phyloP scores from a whole-genome alignment of 257 asterid species.

The Gardenia jasminoides region DNA sequence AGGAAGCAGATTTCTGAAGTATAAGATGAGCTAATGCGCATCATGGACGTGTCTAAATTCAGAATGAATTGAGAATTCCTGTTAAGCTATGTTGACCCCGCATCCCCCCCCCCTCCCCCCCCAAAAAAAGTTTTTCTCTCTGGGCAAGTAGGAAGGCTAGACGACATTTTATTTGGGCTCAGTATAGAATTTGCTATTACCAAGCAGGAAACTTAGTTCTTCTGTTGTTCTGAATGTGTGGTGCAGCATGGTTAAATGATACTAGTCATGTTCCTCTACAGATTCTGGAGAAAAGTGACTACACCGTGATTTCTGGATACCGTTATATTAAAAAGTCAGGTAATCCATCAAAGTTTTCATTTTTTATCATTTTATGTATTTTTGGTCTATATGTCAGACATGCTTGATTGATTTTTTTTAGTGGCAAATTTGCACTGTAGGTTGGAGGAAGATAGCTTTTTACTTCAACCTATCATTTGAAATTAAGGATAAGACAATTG shows the following conservation, averaged over 20 bases:
- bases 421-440: constrained; percentile 35
- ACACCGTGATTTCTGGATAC: constrained; percentile 68
- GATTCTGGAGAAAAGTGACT: constrained; percentile 93
- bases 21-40: background rate
- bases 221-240: background rate
- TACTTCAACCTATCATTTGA: constrained; percentile 92
- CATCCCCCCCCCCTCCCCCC: no score
- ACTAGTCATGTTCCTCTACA: constrained; percentile 29
- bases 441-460: constrained; percentile 98
- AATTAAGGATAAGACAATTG: constrained; percentile 92
- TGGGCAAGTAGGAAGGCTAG: no score
- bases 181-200: background rate
- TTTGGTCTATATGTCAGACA: background rate
- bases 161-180: no score
- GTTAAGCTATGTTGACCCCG: background rate
- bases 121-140: background rate
- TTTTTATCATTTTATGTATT: constrained; percentile 8
- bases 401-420: constrained; percentile 3
- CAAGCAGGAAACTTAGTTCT: background rate
- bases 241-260: constrained; percentile 10
- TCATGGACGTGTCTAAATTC: background rate
- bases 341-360: constrained; percentile 18
- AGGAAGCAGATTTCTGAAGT: background rate
- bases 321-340: constrained; percentile 83
- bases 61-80: background rate